phyloP scores from a whole-genome alignment of 148 eudicot species.

The Amaranthus hypochondriacus region DNA sequence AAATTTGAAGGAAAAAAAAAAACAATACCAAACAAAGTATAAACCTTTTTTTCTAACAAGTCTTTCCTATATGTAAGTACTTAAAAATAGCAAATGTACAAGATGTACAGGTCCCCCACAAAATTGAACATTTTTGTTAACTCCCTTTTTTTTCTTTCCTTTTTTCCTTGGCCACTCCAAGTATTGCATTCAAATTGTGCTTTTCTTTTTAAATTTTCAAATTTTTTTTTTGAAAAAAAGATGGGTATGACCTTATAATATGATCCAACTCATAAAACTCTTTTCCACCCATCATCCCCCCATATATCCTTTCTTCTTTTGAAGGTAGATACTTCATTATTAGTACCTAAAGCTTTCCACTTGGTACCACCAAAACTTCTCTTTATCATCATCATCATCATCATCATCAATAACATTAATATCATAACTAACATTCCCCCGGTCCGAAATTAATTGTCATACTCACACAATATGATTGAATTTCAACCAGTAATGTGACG shows the following conservation, averaged over 20 bases:
- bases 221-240: conserved; percentile 5
- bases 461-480: too few relatives aligned
- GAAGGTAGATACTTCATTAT: conserved; percentile 9
- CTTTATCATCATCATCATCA: conserved; percentile 20
- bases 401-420: conserved; percentile 11
- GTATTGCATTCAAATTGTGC: not conserved
- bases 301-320: conserved; percentile 15
- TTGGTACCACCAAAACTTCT: conserved; percentile 28
- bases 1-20: conserved; percentile 11
- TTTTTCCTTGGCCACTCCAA: not conserved
- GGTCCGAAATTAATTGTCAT: too few relatives aligned
- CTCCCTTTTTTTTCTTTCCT: conserved; percentile 6
- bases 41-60: conserved; percentile 26
- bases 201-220: not conserved
- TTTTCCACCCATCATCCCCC: conserved; percentile 9
- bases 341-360: conserved; percentile 15
- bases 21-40: conserved; percentile 25
- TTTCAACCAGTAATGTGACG: too few relatives aligned
- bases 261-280: conserved; percentile 4
- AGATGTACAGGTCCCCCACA: conserved; percentile 25
- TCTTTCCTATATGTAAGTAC: conserved; percentile 28
- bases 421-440: too few relatives aligned
- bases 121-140: conserved; percentile 15
- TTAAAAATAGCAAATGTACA: conserved; percentile 24
- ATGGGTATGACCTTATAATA: conserved; percentile 2